A percentile compares a stretch with the other conserved stretches of the same genome.
Conservation (phyloP, 2,329 filamentous ascomycete genomes). For the Botryotinia convoluta region DNA sequence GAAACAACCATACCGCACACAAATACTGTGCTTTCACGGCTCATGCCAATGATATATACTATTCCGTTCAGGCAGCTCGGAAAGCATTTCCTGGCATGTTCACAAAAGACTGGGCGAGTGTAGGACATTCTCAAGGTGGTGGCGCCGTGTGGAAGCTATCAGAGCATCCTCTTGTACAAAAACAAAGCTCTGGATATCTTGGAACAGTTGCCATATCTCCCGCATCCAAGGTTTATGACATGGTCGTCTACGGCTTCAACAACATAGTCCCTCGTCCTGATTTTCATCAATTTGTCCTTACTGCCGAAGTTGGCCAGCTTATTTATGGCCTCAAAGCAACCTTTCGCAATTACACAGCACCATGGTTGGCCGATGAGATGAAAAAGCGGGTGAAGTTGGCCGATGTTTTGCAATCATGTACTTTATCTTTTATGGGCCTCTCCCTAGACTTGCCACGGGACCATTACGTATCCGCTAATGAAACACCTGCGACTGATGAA, state of each 20-base stretch:
- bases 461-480: not conserved
- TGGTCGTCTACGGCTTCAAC: not conserved
- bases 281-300: not conserved
- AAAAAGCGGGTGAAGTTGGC: not conserved
- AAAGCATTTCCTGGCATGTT: not conserved
- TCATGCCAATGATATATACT: not conserved
- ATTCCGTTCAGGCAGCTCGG: not conserved
- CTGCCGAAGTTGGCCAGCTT: not conserved
- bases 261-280: not conserved
- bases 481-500: not conserved
- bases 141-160: not conserved
- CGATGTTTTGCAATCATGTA: not conserved
- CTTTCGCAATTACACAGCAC: not conserved
- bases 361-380: not conserved
- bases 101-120: not conserved
- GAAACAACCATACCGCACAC: not conserved
- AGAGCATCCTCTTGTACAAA: not conserved
- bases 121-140: not conserved
- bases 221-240: not conserved
- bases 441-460: not conserved
- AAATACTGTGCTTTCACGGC: not conserved
- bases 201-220: not conserved
- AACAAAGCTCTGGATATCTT: not conserved
- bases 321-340: not conserved
- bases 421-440: not conserved